A percentile compares a stretch with the other conserved stretches of the same genome.
These are phyloP conservation scores for Hemileccinum rubropunctum DNA, from an alignment of 768 basidiomycete species.

Conservation along the genomic window DNA sequence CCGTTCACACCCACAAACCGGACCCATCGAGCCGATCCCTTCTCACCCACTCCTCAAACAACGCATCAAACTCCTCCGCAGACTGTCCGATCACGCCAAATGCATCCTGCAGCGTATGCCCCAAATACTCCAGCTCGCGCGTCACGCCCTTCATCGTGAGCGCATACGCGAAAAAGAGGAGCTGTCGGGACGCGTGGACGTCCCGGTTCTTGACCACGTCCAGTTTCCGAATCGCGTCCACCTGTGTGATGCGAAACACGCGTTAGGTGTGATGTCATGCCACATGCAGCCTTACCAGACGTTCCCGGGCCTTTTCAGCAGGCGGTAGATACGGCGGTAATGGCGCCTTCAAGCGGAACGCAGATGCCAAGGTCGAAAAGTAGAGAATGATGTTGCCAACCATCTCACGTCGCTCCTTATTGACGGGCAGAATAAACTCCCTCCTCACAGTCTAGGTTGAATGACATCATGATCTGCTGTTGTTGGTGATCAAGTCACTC, in stretches of 20 bases:
- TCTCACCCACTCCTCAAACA: conserved; percentile 46
- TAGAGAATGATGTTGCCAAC: conserved; percentile 92
- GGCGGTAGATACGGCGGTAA: conserved; percentile 97
- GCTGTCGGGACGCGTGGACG: conserved; percentile 75
- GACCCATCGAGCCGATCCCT: conserved; percentile 11
- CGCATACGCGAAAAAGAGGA: conserved; percentile 93
- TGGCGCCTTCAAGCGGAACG: conserved; percentile 83
- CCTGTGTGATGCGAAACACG: conserved; percentile 38
- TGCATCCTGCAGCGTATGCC: conserved; percentile 76
- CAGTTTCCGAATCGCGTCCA: conserved; percentile 76
- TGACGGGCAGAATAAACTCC: conserved; percentile 92
- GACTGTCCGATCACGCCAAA: conserved; percentile 92
- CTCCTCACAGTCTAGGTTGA: conserved; percentile 62
- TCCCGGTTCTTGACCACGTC: conserved; percentile 88
- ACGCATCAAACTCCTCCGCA: conserved; percentile 75
- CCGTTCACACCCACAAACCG: background rate
- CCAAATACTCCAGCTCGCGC: conserved; percentile 80
- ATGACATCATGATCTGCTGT: background rate
- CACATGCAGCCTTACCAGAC: conserved; percentile 50
- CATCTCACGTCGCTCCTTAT: conserved; percentile 87
- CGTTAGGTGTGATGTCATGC: background rate
- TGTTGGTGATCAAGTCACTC: conserved; percentile 23
- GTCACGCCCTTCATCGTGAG: conserved; percentile 94
- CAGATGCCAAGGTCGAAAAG: conserved; percentile 75
- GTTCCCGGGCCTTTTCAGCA: conserved; percentile 78